Conservation (phyloP, 2,329 filamentous ascomycete genomes). For the Aureobasidium sp. region DNA sequence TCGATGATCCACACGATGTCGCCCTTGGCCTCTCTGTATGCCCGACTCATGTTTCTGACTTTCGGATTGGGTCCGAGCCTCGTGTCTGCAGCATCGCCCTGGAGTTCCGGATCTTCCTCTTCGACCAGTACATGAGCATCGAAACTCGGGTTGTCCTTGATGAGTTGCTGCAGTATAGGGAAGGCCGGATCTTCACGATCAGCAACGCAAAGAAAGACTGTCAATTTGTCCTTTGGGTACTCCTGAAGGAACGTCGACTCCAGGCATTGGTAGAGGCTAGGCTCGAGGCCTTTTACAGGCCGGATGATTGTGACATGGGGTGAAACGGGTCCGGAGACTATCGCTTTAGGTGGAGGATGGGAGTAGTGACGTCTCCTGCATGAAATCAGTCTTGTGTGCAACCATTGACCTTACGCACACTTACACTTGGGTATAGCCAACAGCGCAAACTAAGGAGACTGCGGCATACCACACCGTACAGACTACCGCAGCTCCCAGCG, state of each 20-base stretch:
- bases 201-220: slow-evolving; percentile 74
- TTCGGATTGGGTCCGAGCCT: slow-evolving; percentile 87
- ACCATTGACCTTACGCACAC: neutral
- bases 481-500: slow-evolving; percentile 18
- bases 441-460: slow-evolving; percentile 7
- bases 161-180: slow-evolving; percentile 59
- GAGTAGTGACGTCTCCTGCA: slow-evolving; percentile 48
- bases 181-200: slow-evolving; percentile 67
- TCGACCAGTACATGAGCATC: slow-evolving; percentile 72
- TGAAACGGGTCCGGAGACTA: slow-evolving; percentile 33
- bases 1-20: slow-evolving; percentile 93
- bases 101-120: slow-evolving; percentile 66
- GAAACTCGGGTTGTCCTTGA: slow-evolving; percentile 62
- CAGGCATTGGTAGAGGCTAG: slow-evolving; percentile 84
- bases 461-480: slow-evolving; percentile 25
- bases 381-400: slow-evolving; percentile 10
- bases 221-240: slow-evolving; percentile 68
- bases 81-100: slow-evolving; percentile 39
- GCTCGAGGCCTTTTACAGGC: slow-evolving; percentile 87
- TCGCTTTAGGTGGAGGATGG: slow-evolving; percentile 25
- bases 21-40: slow-evolving; percentile 78
- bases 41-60: slow-evolving; percentile 90
- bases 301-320: slow-evolving; percentile 87
- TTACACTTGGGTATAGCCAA: slow-evolving; percentile 9
- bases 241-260: slow-evolving; percentile 74